A percentile compares a stretch with the other conserved stretches of the same genome.
phyloP scores from a whole-genome alignment of 179 eudicot species.

The Beta macrorhiza region DNA sequence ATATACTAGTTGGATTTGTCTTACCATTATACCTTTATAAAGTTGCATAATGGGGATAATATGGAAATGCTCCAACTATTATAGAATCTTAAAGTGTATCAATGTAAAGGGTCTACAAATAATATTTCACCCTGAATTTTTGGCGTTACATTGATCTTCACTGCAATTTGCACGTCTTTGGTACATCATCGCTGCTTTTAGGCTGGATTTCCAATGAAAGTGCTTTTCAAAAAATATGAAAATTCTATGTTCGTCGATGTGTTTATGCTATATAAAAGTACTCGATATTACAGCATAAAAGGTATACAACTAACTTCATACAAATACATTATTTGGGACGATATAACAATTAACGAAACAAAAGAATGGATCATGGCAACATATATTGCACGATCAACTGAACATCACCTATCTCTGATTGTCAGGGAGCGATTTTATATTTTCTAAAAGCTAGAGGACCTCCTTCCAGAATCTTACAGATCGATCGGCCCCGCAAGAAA shows the following conservation, averaged over 20 bases:
- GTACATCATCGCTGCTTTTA: neutral
- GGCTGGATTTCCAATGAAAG: neutral
- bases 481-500: conserved; percentile 70
- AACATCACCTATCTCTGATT: neutral
- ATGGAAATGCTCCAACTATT: too few species aligned
- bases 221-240: neutral
- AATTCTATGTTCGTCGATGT: neutral
- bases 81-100: too few species aligned
- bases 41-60: too few species aligned
- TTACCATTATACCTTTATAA: too few species aligned
- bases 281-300: neutral
- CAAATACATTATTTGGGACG: neutral
- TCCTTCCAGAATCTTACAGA: conserved; percentile 76
- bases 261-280: neutral
- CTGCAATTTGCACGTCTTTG: neutral
- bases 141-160: neutral
- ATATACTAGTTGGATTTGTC: too few species aligned
- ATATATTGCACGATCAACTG: neutral
- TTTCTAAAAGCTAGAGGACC: conserved; percentile 25
- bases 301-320: neutral
- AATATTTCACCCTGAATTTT: too few species aligned
- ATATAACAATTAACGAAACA: neutral
- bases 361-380: neutral
- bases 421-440: neutral
- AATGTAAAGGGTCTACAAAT: too few species aligned